Evolutionary conservation across 306 rosid species (phyloP), one percentile per base, ranked within the genome.

Genomic region (Bauhinia variegata): DNA sequence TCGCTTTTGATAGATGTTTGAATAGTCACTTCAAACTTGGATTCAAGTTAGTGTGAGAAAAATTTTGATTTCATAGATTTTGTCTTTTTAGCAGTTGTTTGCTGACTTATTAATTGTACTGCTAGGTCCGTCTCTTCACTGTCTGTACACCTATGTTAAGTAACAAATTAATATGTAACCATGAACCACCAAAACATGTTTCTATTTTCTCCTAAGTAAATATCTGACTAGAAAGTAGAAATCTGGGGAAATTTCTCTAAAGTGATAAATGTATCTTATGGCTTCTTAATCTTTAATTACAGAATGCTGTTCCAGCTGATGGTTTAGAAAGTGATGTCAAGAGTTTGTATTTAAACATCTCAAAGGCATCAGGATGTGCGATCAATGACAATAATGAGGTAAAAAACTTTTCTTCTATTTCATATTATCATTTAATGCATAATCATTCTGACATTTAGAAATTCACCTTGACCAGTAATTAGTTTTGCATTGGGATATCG

Each of bases 321-420:
- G 69, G 49, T 58, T 56, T 63, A 43, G 88, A 58, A 30, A 53
- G 73, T n/a, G 95, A 88, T 75, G 47, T 78, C 58, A 86, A 71
- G 77, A 67, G 78, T 79, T 73, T 85, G 52, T 87, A 72, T 68
- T 62, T 54, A 37, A 84, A 60, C 68, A 38, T 88, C 43, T 49
- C 63, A 36, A 80, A 74, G 9, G 79, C 78, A 10, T 77, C 82
- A 17, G 76, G 72, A 55, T n/a, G 44, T 0, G 87, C 50, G 33
- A 68, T 46, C 63, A 68, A 70, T 82, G 73, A 68, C 67, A 76
- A 79, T 11, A 78, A 79, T 54, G 90, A 72, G 89, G 89, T 84
- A 70, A 71, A 44, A 6, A 37, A 10, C 39, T 54, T 67, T 56
- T 50, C 61, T 36, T 42, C 50, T 4, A 66, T 65, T 34, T 65